Evolutionary conservation across 371 early-diverging fungal genomes (phyloP), one percentile per base, ranked within the genome.

Genomic region (Apophysomyces variabilis): DNA sequence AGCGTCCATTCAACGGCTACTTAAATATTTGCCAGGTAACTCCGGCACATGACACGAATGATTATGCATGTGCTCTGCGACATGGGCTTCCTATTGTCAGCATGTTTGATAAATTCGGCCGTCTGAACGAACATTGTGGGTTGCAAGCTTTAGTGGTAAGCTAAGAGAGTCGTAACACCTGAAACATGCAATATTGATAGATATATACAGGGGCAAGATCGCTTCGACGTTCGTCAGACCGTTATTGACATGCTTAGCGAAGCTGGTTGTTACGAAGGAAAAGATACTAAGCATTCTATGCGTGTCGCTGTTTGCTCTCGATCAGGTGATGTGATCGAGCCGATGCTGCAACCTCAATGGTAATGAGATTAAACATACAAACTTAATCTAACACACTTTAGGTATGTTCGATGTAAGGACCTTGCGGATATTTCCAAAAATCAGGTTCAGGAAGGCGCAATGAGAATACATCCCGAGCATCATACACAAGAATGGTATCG

Each of bases 311-410:
- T 83, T 7, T 92, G 91, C 65, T 95, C 95, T 37, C 87, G 99
- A 64, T 95, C 98, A 1, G 94, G 94, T 16, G 99, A 99, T 83
- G 85, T 99, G 21, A 93, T 99, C 58, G 99, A 99, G 77, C 99
- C 99, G 7, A 80, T 96, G 73, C 71, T 99, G 68, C 92, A 94
- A 77, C 97, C 98, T 7, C 99, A 99, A 79, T 99, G 99, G 99
- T 99, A 92, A 79, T 1, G 13, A 77, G 1, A 13, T 7, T 32
- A 21, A 14, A 35, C 16, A 4, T 38, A 26, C 46, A 44, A 37
- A 1, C 39, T 1, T 45, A 26, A 36, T 43, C 1, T 36, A 4
- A 46, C 21, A 18, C 32, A 45, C 16, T 11, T 7, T 61, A 87
- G 87, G 98, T 98, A 92, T 84, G 84, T 98, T 57, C 95, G 94